Evolutionary conservation across 768 basidiomycete species (phyloP).

Genomic region (Leucocoprinus sp.): DNA sequence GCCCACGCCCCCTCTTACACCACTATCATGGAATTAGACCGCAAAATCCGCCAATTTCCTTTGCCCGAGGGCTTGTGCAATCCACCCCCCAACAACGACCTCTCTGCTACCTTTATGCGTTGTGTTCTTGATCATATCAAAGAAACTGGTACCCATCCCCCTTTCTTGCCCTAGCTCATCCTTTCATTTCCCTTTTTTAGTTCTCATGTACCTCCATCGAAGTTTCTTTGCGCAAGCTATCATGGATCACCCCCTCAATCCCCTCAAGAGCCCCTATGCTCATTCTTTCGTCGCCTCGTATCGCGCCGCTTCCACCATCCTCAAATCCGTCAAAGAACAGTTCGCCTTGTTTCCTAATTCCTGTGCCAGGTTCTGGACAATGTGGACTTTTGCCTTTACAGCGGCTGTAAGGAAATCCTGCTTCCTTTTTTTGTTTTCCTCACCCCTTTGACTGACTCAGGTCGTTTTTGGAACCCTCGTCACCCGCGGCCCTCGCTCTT

Average conservation of each 20-base stretch:
- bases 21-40: conserved; percentile 60
- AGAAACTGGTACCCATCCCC: conserved; percentile 31
- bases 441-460: too few relatives aligned
- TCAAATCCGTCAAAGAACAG: conserved; percentile 42
- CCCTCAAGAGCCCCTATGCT: conserved; percentile 56
- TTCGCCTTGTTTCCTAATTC: conserved; percentile 38
- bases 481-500: conserved; percentile 61
- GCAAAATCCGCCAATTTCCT: conserved; percentile 58
- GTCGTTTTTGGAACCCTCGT: conserved; percentile 76
- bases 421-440: too few relatives aligned
- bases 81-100: conserved; percentile 21
- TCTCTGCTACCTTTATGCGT: conserved; percentile 33
- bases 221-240: conserved; percentile 68
- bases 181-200: conserved; percentile 21
- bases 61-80: conserved; percentile 39
- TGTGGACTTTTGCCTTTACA: conserved; percentile 55
- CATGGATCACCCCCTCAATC: conserved; percentile 58
- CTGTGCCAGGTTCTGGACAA: conserved; percentile 48
- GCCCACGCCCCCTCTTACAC: conserved; percentile 57
- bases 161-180: not conserved
- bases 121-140: conserved; percentile 42
- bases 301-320: conserved; percentile 46
- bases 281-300: conserved; percentile 60
- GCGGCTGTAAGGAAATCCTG: conserved; percentile 33
- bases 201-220: conserved; percentile 56